phyloP scores from a whole-genome alignment of 192 early-diverging fungal species.

The Backusella tarrabulga region DNA sequence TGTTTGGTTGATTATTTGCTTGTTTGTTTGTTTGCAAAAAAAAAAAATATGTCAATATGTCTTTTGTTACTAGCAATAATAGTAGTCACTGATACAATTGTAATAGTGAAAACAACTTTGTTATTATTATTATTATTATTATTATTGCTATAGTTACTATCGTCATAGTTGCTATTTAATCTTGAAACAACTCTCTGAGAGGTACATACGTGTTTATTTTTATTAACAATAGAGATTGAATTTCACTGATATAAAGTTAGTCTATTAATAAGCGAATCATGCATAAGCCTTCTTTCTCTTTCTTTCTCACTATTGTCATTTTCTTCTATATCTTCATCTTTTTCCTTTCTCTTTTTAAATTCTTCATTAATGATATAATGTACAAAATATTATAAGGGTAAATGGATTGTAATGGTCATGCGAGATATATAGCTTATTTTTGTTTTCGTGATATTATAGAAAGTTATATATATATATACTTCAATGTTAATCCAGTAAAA shows the following conservation, averaged over 20 bases:
- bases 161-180: neutral
- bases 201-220: neutral
- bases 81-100: no score
- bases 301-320: neutral
- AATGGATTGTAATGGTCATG: no score
- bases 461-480: neutral
- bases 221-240: neutral
- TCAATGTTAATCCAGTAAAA: neutral
- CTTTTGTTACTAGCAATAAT: no score
- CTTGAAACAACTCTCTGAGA: neutral
- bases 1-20: neutral
- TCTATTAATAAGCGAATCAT: neutral
- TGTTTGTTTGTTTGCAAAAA: neutral
- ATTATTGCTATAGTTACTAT: neutral
- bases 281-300: neutral
- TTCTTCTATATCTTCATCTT: neutral
- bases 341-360: neutral
- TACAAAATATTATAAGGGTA: no score
- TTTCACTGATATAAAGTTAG: neutral
- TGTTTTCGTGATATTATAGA: constrained; percentile 1
- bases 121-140: neutral
- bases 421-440: neutral
- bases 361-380: neutral
- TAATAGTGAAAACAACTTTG: neutral
- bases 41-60: no score